Base-by-base conservation (phyloP, 2,329 filamentous ascomycete genomes). In the Fusarium clavum region DNA sequence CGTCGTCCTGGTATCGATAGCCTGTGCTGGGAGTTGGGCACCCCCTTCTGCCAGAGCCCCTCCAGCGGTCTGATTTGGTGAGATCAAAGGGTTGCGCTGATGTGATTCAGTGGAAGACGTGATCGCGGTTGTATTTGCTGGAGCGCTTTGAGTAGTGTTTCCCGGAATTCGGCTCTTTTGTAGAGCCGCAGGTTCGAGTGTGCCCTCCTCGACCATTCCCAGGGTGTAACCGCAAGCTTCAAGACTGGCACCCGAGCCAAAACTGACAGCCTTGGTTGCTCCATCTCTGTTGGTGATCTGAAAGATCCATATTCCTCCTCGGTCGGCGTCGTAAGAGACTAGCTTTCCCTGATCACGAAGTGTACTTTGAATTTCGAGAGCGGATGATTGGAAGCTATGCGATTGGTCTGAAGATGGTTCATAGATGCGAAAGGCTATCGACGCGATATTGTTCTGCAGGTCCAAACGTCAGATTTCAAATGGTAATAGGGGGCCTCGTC, bases 281-380 rank as follows among this genome's bases (percentile, higher is more conserved):
- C 77, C 81, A 56, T 84, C 82, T 69, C 83, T 85, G 54, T 77
- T 79, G 5, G 79, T 64, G 22, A 88, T 78, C 27, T 82, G 81
- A 72, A 89, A 90, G 63, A 84, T 82, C 87, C 87, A 90, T 57
- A 89, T 77, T 12, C 81, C 83, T 46, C 83, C 83, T 62, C 85
- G 81, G 38, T 78, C 79, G 13, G 82, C 77, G 76, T 90, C 87
- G 72, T 84, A 84, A 52, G 85, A 83, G 4, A 86, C 84, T 49
- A 89, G 79, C 61, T 85, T 82, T 48, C 87, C 87, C 78, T 85
- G 82, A 64, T 81, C 82, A 65, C 87, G 82, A 56, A 89, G 77
- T 24, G 78, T 73, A 60, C 79, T 80, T 71, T 90, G 87, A 64
- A 88, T 79, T 63, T 87, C 85, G 68, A 85, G 80, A 20, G 83